These are phyloP conservation scores for Picea sitchensis DNA, from an alignment of 75 land plant genomes.

Conservation along the genomic window DNA sequence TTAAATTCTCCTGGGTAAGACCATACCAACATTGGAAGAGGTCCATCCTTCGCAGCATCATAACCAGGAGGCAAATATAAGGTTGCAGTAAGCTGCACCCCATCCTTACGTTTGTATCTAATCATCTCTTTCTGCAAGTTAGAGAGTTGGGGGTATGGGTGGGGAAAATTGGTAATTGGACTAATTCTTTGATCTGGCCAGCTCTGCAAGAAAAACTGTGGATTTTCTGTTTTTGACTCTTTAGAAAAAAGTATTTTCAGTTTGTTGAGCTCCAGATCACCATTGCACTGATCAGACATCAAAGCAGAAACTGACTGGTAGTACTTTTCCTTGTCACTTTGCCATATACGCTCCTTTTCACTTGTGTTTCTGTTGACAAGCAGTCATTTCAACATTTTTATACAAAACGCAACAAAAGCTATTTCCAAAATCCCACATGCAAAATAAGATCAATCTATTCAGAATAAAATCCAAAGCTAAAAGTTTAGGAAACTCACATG, in stretches of 20 bases:
- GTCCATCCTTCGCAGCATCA: slow-evolving; percentile 84
- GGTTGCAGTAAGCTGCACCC: slow-evolving; percentile 90
- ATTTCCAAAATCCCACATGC: too few species aligned
- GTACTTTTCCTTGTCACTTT: slow-evolving; percentile 84
- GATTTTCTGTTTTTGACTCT: slow-evolving; percentile 90
- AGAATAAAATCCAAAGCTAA: neutral
- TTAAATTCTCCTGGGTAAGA: slow-evolving; percentile 97
- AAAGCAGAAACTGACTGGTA: slow-evolving; percentile 81
- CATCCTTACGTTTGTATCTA: slow-evolving; percentile 80
- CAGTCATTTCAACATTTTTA: neutral
- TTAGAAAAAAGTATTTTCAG: slow-evolving; percentile 77
- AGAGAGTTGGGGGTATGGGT: slow-evolving; percentile 90
- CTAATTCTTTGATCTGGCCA: slow-evolving; percentile 77
- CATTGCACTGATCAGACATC: slow-evolving; percentile 77
- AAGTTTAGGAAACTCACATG: slow-evolving; percentile 52
- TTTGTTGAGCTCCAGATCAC: slow-evolving; percentile 54
- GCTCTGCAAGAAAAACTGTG: slow-evolving; percentile 68
- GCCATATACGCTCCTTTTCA: slow-evolving; percentile 90
- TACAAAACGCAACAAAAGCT: slow-evolving; percentile 4
- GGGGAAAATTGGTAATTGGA: slow-evolving; percentile 92
- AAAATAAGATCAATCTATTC: neutral
- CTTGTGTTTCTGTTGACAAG: slow-evolving; percentile 65
- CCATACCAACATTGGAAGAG: slow-evolving; percentile 87
- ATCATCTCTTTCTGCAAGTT: slow-evolving; percentile 89
- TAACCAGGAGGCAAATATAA: slow-evolving; percentile 86